These are phyloP conservation scores for Sporothrix dimorphospora DNA, from an alignment of 2,329 filamentous ascomycete genomes.

Conservation along the genomic window DNA sequence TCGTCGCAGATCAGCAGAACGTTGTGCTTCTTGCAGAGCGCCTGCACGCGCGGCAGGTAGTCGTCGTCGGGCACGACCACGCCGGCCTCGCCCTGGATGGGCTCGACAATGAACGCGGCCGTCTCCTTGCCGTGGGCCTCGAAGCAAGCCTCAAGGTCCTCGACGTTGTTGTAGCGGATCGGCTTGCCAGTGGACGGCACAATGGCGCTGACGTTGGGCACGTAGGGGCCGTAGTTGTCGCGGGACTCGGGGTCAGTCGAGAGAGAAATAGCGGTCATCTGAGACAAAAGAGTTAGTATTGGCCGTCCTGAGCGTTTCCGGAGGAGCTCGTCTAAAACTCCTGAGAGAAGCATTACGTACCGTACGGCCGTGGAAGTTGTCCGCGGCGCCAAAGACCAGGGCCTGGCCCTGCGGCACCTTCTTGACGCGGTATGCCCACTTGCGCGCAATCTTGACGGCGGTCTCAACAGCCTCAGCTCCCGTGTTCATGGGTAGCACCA, in stretches of 20 bases:
- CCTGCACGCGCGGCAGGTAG: slow-evolving; percentile 79
- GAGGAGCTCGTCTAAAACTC: too few relatives aligned
- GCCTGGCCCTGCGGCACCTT: slow-evolving; percentile 83
- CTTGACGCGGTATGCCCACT: slow-evolving; percentile 98
- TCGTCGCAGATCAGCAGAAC: slow-evolving; percentile 96
- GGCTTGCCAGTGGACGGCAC: slow-evolving; percentile 75
- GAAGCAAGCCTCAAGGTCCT: slow-evolving; percentile 77
- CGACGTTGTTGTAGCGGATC: slow-evolving; percentile 85
- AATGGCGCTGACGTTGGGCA: slow-evolving; percentile 80
- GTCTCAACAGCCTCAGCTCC: slow-evolving; percentile 96
- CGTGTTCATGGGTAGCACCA: slow-evolving; percentile 98
- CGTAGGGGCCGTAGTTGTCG: slow-evolving; percentile 95
- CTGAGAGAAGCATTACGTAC: slow-evolving; percentile 54
- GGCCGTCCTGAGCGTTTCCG: background rate
- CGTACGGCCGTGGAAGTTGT: slow-evolving; percentile 97
- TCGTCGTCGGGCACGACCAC: slow-evolving; percentile 92
- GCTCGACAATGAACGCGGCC: slow-evolving; percentile 92
- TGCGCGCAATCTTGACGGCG: slow-evolving; percentile 91
- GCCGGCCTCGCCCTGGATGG: slow-evolving; percentile 95
- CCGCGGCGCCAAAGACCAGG: slow-evolving; percentile 77
- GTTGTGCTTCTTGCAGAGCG: slow-evolving; percentile 91
- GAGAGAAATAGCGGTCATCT: slow-evolving; percentile 94
- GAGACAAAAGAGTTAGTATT: slow-evolving; percentile 15
- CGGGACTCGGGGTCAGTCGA: slow-evolving; percentile 94
- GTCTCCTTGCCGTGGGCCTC: slow-evolving; percentile 81